These are phyloP conservation scores for Apiospora aurea DNA, from an alignment of 2,329 filamentous ascomycete genomes.

Conservation along the genomic window DNA sequence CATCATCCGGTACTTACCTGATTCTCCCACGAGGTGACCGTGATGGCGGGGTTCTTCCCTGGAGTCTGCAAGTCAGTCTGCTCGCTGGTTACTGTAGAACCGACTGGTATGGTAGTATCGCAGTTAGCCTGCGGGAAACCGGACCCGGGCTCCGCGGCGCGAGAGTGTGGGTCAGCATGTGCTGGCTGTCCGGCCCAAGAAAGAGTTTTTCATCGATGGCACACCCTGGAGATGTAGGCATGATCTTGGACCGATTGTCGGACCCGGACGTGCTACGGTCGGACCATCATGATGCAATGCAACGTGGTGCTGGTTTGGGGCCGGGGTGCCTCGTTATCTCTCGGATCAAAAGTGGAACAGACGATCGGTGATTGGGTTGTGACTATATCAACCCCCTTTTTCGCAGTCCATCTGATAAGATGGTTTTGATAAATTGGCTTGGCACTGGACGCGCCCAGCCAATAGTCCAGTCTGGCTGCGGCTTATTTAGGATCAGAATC, in stretches of 20 bases:
- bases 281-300: slow-evolving; percentile 6
- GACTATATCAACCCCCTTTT: neutral
- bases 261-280: slow-evolving; percentile 15
- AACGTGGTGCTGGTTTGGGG: neutral
- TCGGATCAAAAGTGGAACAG: slow-evolving; percentile 13
- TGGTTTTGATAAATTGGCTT: slow-evolving; percentile 23
- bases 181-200: neutral
- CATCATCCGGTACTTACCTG: neutral
- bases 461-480: neutral
- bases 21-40: neutral
- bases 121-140: neutral
- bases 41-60: neutral
- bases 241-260: slow-evolving; percentile 10
- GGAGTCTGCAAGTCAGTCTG: neutral
- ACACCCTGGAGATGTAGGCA: neutral
- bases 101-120: neutral
- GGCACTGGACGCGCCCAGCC: neutral
- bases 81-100: neutral
- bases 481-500: neutral
- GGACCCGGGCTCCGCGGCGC: neutral
- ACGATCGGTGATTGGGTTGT: neutral
- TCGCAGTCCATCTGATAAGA: slow-evolving; percentile 21
- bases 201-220: neutral
- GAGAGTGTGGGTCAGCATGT: neutral
- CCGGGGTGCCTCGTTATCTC: slow-evolving; percentile 7